These are phyloP conservation scores for Dichotomocladium elegans DNA, from an alignment of 371 early-diverging fungal genomes.

Conservation along the genomic window DNA sequence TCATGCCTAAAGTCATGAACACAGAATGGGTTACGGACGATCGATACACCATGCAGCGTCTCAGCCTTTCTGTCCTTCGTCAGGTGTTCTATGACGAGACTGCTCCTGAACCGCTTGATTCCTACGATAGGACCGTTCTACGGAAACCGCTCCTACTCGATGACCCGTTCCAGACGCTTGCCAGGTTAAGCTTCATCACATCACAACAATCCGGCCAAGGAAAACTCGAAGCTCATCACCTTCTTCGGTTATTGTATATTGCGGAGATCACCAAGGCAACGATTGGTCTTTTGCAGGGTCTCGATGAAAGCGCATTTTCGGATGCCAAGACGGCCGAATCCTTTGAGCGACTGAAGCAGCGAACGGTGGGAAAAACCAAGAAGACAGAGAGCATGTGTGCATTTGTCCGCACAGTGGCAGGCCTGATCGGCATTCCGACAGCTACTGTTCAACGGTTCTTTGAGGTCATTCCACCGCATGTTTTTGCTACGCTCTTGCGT, in stretches of 20 bases:
- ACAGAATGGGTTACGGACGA: slow-evolving; percentile 23
- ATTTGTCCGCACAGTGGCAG: slow-evolving; percentile 5
- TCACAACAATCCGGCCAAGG: slow-evolving; percentile 11
- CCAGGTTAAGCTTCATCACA: slow-evolving; percentile 50
- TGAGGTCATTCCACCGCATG: slow-evolving; percentile 6
- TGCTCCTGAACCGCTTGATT: not conserved
- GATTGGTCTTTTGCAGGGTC: slow-evolving; percentile 14
- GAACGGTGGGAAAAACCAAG: not conserved
- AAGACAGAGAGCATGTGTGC: not conserved
- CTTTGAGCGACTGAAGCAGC: not conserved
- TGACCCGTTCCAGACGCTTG: slow-evolving; percentile 61
- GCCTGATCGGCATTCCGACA: not conserved
- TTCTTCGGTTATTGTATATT: slow-evolving; percentile 56
- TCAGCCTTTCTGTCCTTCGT: slow-evolving; percentile 8
- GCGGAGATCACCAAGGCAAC: slow-evolving; percentile 62
- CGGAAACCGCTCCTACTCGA: slow-evolving; percentile 55
- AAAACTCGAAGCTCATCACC: slow-evolving; percentile 53
- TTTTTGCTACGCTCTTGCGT: slow-evolving; percentile 23
- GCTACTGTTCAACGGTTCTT: slow-evolving; percentile 4
- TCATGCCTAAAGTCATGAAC: slow-evolving; percentile 29
- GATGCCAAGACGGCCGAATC: not conserved
- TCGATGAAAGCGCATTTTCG: not conserved
- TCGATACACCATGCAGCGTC: slow-evolving; percentile 9
- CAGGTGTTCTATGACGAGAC: slow-evolving; percentile 9
- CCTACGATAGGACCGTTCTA: not conserved